Evolutionary conservation across 2,329 filamentous ascomycete genomes (phyloP).

Genomic region (Dactylella cylindrospora): DNA sequence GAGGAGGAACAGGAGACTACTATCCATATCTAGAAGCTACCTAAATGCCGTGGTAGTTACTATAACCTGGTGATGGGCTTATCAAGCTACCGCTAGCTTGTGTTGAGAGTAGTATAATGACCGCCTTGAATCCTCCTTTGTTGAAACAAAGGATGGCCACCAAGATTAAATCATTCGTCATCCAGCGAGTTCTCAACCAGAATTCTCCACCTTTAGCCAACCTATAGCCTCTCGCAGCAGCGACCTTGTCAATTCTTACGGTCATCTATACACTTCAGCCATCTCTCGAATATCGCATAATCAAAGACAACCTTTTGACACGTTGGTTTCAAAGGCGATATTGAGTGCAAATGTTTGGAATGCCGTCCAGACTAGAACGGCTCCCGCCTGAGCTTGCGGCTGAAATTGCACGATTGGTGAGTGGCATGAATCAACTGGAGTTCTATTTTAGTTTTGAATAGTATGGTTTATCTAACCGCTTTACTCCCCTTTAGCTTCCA

Average conservation of each 20-base stretch:
- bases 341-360: background rate
- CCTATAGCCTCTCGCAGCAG: background rate
- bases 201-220: conserved; percentile 6
- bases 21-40: background rate
- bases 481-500: background rate
- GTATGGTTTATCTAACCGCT: too few relatives aligned
- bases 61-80: too few relatives aligned
- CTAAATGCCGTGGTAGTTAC: background rate
- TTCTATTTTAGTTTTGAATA: too few relatives aligned
- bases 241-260: background rate
- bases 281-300: background rate
- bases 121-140: background rate
- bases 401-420: background rate
- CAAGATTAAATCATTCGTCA: too few relatives aligned
- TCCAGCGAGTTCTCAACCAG: too few relatives aligned
- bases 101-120: too few relatives aligned
- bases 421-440: too few relatives aligned
- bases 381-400: conserved; percentile 1
- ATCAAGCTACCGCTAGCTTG: too few relatives aligned
- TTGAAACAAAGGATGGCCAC: background rate
- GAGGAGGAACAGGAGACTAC: background rate
- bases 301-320: conserved; percentile 1
- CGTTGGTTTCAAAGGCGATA: background rate
- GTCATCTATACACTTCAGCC: background rate
- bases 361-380: background rate